Evolutionary conservation across 2,329 filamentous ascomycete genomes (phyloP).

Genomic region (Hypoxylon sp.): DNA sequence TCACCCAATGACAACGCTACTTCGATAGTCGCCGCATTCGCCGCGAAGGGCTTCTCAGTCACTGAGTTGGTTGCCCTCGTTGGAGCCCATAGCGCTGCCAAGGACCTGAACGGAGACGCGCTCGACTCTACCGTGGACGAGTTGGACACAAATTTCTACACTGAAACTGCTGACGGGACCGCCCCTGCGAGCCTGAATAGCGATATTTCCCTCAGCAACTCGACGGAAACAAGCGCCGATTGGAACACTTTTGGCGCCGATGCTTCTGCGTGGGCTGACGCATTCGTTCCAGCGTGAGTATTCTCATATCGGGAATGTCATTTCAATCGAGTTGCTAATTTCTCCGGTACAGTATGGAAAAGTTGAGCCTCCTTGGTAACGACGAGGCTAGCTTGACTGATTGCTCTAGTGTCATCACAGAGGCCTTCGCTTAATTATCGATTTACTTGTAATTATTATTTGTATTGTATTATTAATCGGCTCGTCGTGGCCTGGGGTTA

Average conservation of each 20-base stretch:
- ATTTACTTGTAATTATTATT: not conserved
- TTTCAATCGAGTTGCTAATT: constrained; percentile 8
- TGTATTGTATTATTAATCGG: not conserved
- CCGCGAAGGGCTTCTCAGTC: constrained; percentile 47
- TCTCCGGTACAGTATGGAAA: constrained; percentile 48
- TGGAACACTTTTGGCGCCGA: constrained; percentile 49
- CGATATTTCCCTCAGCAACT: constrained; percentile 49
- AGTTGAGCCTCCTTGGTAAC: constrained; percentile 49
- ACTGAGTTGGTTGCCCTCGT: constrained; percentile 51
- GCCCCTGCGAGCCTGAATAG: constrained; percentile 48
- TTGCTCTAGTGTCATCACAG: constrained; percentile 50
- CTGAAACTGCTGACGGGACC: constrained; percentile 47
- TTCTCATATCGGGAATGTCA: not conserved
- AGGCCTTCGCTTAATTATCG: constrained; percentile 40
- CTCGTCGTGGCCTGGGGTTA: no score
- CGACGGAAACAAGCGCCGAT: constrained; percentile 43
- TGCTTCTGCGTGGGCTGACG: constrained; percentile 46
- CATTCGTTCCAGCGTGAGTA: constrained; percentile 52
- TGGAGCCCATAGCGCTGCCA: constrained; percentile 50
- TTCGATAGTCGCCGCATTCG: constrained; percentile 42
- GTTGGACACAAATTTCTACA: constrained; percentile 50
- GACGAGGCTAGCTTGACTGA: constrained; percentile 47
- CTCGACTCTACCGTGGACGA: constrained; percentile 48
- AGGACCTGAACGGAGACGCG: constrained; percentile 43
- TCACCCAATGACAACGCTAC: constrained; percentile 37